Evolutionary conservation across 345 rosid genomes (phyloP), one percentile per base, ranked within the genome.

Genomic region (Salix caprea): DNA sequence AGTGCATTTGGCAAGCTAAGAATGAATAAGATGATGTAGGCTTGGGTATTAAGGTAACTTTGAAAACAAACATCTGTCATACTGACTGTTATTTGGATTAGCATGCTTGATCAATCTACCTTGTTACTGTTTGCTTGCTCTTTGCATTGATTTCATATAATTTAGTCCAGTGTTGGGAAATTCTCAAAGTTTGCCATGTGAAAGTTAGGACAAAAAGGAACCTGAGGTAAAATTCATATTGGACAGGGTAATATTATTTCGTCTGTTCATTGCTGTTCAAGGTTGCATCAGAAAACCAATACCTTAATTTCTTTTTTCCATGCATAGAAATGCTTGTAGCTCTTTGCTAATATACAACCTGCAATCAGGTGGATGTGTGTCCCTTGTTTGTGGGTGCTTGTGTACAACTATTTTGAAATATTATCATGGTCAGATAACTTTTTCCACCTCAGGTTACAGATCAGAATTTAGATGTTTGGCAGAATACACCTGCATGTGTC

Each of bases 401-500:
- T 18, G 19, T n/a, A 16, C 68, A 26, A 14, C 50, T 14, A 46
- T 69, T 15, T 24, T 71, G 30, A 52, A 60, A 72, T 44, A 30
- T 26, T 66, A 50, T 74, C 13, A 26, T 68, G 50, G 72, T 36
- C 80, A 74, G 70, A 72, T 70, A 78, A 58, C 28, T 56, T 16
- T 34, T 78, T 82, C 72, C 70, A 67, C 75, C 80, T 87, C 92
- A 95, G 99, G 99, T 91, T 81, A 85, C 91, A 23, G 97, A 93
- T 83, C 99, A 95, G 84, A 91, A 93, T 81, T 86, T 95, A 71
- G 97, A 95, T 74, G 88, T 86, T 75, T 90, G 97, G 99, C 87
- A 90, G 87, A 87, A 89, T 79, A 86, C 93, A 74, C 91, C 97
- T 65, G 99, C 99, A 67, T 68, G 79, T 60, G 97, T 93, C 36